Evolutionary conservation across 2,329 filamentous ascomycete genomes (phyloP), one percentile per base, ranked within the genome.

Genomic region (Monilinia aucupariae): DNA sequence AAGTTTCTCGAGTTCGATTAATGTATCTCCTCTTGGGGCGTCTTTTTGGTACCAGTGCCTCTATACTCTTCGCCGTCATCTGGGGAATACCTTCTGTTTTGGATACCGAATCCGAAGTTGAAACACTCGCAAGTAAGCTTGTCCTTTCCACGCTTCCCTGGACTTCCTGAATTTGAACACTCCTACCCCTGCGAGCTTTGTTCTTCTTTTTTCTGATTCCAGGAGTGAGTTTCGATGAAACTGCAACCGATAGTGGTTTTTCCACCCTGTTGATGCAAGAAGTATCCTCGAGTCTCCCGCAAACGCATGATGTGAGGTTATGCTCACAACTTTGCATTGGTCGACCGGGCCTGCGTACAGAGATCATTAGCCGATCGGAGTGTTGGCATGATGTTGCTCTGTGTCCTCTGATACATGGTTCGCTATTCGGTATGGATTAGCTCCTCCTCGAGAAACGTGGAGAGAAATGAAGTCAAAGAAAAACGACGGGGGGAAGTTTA

Each of bases 321-420:
- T 71, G 69, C 4, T 67, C 70, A 50, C 71, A 72, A 30, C 63
- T 69, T 47, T 72, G 67, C 15, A 72, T 68, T 4, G 71, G 70
- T 32, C 70, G 59, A 10, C 71, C 71, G 2, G 70, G 71, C 51
- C 71, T 72, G 7, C 71, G 69, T 6, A 72, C 71, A 60, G 68
- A 65, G 30, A 72, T 54, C 10, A 71, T 54, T 7, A 72, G 54
- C 39, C 71, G 58, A 53, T 71, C 70, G 1, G 63, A 68, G 43
- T 72, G 71, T 3, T 64, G 49, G 39, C 71, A 72, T 9, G 63
- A 68, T 51, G 69, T 71, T 13, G 70, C 69, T 60, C 71, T 63
- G 39, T 72, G 71, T 3, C 70, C 71, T n/a, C 71, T 66, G 41
- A 72, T 70, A 43, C 70, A 72, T 48, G 71, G 68, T 53, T 70